Percentiles rank a stretch among this genome's conserved stretches.
phyloP scores from a whole-genome alignment of 2,329 filamentous ascomycete genomes.

The Akanthomyces muscarius region DNA sequence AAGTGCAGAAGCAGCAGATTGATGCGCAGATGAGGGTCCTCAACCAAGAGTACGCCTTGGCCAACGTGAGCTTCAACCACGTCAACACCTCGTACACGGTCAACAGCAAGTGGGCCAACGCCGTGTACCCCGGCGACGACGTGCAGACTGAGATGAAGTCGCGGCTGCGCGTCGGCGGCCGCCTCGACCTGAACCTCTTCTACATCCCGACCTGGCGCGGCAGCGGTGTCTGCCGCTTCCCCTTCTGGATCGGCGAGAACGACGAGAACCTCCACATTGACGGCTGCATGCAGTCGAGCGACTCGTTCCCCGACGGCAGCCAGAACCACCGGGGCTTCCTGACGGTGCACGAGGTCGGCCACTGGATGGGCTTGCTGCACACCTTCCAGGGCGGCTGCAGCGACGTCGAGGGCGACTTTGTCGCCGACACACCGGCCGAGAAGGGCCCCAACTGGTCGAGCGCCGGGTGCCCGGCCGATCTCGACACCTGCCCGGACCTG shows the following conservation, averaged over 20 bases:
- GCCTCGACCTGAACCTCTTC: conserved; percentile 45
- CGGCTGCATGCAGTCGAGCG: conserved; percentile 37
- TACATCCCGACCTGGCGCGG: conserved; percentile 36
- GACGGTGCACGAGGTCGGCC: conserved; percentile 41
- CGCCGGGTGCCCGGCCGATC: conserved; percentile 34
- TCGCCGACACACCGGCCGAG: conserved; percentile 40
- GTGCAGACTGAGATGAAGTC: not conserved
- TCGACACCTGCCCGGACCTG: conserved; percentile 32
- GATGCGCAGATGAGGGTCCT: not conserved
- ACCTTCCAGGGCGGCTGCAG: conserved; percentile 43
- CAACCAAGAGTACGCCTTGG: not conserved
- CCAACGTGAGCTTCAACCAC: conserved; percentile 1
- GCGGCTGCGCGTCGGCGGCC: conserved; percentile 38
- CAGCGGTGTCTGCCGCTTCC: conserved; percentile 46
- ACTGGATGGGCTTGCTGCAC: conserved; percentile 47
- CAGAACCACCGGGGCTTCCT: conserved; percentile 35
- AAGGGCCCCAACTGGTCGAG: conserved; percentile 24
- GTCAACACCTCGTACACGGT: conserved; percentile 9
- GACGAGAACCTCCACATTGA: conserved; percentile 35
- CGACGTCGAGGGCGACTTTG: conserved; percentile 33
- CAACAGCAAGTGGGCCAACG: conserved; percentile 1
- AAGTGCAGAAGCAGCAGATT: not conserved
- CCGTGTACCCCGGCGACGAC: not conserved
- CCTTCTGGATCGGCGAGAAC: conserved; percentile 28
- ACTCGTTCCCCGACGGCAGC: conserved; percentile 35